phyloP scores from a whole-genome alignment of 2,329 filamentous ascomycete species.

The Colletotrichum acutatum region DNA sequence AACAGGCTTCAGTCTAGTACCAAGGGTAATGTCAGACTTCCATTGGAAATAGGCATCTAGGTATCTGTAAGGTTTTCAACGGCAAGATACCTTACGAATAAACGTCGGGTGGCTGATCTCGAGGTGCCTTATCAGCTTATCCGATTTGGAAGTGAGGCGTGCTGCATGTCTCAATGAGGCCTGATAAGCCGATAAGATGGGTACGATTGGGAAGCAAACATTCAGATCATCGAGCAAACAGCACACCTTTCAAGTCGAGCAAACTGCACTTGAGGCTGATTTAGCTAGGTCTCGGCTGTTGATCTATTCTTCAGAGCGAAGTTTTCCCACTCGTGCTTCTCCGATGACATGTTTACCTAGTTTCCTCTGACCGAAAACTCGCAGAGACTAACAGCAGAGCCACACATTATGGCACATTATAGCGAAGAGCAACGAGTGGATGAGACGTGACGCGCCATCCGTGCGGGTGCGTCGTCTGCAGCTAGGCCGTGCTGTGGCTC shows the following conservation, averaged over 20 bases:
- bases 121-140: background rate
- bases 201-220: background rate
- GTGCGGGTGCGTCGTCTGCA: conserved; percentile 18
- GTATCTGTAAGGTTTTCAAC: no score
- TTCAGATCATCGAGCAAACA: background rate
- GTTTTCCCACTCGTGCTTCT: background rate
- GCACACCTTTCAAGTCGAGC: no score
- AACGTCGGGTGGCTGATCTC: background rate
- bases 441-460: conserved; percentile 26
- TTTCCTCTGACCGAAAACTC: background rate
- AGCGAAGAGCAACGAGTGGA: background rate
- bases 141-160: background rate
- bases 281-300: no score
- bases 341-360: background rate
- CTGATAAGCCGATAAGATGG: background rate
- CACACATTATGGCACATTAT: background rate
- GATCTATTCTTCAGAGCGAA: background rate
- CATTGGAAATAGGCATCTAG: no score
- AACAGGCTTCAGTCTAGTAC: no score
- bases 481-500: background rate
- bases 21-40: no score
- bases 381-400: background rate
- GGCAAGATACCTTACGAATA: no score
- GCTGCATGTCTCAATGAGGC: background rate
- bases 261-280: no score